A percentile compares a stretch with the other conserved stretches of the same genome.
These are phyloP conservation scores for Hortaea sp. DNA, from an alignment of 2,329 filamentous ascomycete species.

Conservation along the genomic window DNA sequence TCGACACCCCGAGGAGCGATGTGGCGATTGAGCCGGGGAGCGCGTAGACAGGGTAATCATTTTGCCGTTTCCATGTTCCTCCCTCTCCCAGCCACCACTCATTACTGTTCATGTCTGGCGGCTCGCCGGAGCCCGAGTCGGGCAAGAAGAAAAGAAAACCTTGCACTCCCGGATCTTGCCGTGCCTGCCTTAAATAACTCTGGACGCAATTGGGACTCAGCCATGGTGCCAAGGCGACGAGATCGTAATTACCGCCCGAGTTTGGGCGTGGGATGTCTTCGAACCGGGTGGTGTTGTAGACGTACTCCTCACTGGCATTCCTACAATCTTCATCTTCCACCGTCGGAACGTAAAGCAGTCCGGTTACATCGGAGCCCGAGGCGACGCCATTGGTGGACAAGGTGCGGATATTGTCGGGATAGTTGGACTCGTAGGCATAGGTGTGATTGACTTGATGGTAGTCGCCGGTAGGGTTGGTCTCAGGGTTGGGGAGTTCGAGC, in stretches of 20 bases:
- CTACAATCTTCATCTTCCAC: conserved; percentile 53
- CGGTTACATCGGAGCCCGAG: conserved; percentile 54
- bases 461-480: conserved; percentile 2
- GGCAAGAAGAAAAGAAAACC: conserved; percentile 47
- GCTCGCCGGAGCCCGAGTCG: conserved; percentile 40
- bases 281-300: conserved; percentile 62
- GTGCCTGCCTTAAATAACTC: conserved; percentile 56
- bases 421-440: conserved; percentile 28
- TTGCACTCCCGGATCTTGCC: conserved; percentile 49
- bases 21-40: conserved; percentile 58
- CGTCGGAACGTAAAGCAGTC: conserved; percentile 77
- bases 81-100: conserved; percentile 63
- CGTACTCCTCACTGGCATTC: conserved; percentile 52
- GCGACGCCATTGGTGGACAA: conserved; percentile 59
- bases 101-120: conserved; percentile 53
- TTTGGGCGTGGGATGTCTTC: conserved; percentile 54
- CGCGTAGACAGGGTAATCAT: conserved; percentile 73
- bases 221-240: conserved; percentile 83
- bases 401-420: conserved; percentile 55
- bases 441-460: conserved; percentile 12
- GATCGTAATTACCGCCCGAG: conserved; percentile 43
- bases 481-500: conserved; percentile 19
- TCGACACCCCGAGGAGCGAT: conserved; percentile 56
- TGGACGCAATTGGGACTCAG: conserved; percentile 61
- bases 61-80: conserved; percentile 60